A percentile compares a stretch with the other conserved stretches of the same genome.
These are phyloP conservation scores for Metarhizium robertsii DNA, from an alignment of 2,329 filamentous ascomycete species.

Conservation along the genomic window DNA sequence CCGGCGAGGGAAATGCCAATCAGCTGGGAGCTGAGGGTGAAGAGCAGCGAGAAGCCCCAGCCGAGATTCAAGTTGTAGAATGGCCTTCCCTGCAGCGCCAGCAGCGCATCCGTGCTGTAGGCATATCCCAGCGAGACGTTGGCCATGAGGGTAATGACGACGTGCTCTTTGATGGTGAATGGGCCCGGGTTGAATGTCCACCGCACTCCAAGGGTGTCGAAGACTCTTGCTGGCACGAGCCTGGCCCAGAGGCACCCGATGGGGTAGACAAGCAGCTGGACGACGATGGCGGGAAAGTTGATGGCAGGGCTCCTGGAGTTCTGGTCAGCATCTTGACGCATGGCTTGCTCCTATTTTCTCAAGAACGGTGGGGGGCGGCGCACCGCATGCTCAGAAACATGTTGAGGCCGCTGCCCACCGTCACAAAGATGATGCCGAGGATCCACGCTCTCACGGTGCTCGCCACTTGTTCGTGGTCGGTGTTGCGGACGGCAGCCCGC, in stretches of 20 bases:
- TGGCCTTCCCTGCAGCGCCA: conserved; percentile 21
- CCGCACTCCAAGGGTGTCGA: conserved; percentile 30
- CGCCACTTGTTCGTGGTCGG: conserved; percentile 22
- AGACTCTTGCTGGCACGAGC: conserved; percentile 28
- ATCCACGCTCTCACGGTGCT: conserved; percentile 33
- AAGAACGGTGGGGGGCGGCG: too few species aligned
- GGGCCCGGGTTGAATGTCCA: conserved; percentile 20
- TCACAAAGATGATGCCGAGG: conserved; percentile 32
- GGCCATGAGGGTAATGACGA: too few species aligned
- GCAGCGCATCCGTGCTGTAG: conserved; percentile 30
- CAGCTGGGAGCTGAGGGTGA: too few species aligned
- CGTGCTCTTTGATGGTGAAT: too few species aligned
- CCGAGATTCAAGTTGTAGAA: too few species aligned
- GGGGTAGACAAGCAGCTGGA: conserved; percentile 29
- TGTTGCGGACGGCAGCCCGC: conserved; percentile 16
- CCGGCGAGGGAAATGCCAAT: too few species aligned
- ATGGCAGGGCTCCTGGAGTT: conserved; percentile 13
- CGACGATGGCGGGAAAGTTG: conserved; percentile 27
- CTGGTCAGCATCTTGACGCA: too few species aligned
- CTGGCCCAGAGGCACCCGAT: not conserved
- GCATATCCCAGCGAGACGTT: too few species aligned
- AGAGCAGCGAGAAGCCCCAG: too few species aligned
- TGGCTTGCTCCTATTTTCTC: too few species aligned
- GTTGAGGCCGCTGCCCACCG: conserved; percentile 34
- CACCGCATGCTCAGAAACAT: conserved; percentile 34